Evolutionary conservation across 2,329 filamentous ascomycete genomes (phyloP), one percentile per base, ranked within the genome.

Genomic region (Fonsecaea monophora): DNA sequence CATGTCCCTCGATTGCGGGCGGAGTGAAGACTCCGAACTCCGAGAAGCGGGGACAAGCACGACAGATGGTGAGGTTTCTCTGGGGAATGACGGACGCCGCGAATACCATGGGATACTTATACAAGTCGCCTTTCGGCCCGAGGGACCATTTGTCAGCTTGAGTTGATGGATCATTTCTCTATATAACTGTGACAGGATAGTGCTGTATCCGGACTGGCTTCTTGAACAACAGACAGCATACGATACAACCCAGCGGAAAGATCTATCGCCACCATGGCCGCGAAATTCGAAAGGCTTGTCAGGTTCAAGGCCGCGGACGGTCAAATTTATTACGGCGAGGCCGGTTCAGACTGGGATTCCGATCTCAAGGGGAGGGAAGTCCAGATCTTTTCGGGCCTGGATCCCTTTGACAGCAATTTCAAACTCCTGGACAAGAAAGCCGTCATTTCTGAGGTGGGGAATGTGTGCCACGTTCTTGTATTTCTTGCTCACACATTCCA

Each of bases 401-500:
- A 60, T 30, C 60, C 61, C 4, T 63, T 59, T n/a, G 53, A 37
- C 21, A 18, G 7, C 6, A 48, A 38, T 21, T 53, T 62, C 18
- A 21, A 37, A 8, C 25, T 56, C 37, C 48, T 37, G 9, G 53
- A 50, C 5, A 55, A 50, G 30, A 58, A 57, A 25, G 58, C 62
- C 13, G 48, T 54, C 9, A 40, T 67, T 10, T 56, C 62, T n/a
- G 64, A 66, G 54, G 64, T 66, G 6, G 35, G 35, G 61, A 13
- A n/a, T 6, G 38, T 50, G 21, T 30, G 18, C 2, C 74, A 74
- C 9, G n/a, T 9, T 12, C n/a, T 35, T 18, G 13, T 30, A 40
- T 1, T 48, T 54, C 21, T 35, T 3, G 32, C 42, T 64, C n/a
- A 55, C 53, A 13, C 13, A 45, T 0, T 80, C 78, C 1, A 82